These are phyloP conservation scores for Monilinia polystroma DNA, from an alignment of 2,329 filamentous ascomycete genomes.

Conservation along the genomic window DNA sequence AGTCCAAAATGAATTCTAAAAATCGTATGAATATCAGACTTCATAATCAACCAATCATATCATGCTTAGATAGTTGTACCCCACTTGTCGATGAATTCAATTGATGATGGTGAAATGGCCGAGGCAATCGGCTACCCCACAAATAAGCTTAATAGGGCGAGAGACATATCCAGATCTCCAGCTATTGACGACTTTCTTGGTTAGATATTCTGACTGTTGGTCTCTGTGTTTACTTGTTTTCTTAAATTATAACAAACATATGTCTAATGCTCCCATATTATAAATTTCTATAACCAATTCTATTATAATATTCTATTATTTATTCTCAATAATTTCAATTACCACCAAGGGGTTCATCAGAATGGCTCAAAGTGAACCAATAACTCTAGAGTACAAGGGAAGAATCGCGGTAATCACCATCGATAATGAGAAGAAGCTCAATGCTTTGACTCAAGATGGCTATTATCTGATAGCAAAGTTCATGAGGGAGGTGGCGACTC, in stretches of 20 bases:
- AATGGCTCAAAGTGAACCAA: slow-evolving; percentile 30
- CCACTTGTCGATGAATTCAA: neutral
- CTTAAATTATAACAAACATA: too few species aligned
- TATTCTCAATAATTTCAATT: neutral
- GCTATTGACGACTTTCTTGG: too few species aligned
- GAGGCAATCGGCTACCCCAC: slow-evolving; percentile 15
- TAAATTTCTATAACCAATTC: too few species aligned
- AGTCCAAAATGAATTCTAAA: neutral
- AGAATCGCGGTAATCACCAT: slow-evolving; percentile 83
- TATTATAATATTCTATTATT: too few species aligned
- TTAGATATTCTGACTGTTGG: too few species aligned
- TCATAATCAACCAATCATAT: slow-evolving; percentile 16
- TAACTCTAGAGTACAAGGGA: slow-evolving; percentile 58
- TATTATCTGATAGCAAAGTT: slow-evolving; percentile 77
- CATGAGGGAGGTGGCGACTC: slow-evolving; percentile 73
- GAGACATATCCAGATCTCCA: too few species aligned
- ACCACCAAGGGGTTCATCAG: slow-evolving; percentile 11
- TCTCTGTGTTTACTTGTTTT: too few species aligned
- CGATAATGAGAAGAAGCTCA: slow-evolving; percentile 82
- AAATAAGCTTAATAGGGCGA: neutral
- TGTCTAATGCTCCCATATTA: too few species aligned
- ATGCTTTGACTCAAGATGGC: slow-evolving; percentile 67
- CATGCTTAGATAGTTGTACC: neutral
- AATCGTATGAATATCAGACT: neutral
- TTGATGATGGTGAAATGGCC: neutral